phyloP scores from a whole-genome alignment of 139 green algal genomes.

The Ostreobium quekettii region DNA sequence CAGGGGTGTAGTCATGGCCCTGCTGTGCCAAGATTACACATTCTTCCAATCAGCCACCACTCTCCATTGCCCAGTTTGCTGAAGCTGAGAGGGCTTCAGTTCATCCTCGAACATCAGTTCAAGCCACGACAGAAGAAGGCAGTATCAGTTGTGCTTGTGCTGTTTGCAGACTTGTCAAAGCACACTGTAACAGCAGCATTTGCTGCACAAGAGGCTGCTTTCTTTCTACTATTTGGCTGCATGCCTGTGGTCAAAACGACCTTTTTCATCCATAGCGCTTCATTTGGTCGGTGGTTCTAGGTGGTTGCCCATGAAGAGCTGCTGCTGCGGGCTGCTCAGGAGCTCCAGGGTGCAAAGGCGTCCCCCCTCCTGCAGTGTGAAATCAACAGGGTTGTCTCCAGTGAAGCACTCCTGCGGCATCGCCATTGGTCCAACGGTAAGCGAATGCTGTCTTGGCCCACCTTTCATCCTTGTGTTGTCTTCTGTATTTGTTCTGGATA shows the following conservation, averaged over 20 bases:
- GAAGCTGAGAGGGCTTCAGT: no score
- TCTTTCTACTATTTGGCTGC: neutral
- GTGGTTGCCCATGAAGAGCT: neutral
- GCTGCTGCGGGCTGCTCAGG: neutral
- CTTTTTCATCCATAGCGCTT: neutral
- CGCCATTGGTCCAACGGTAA: neutral
- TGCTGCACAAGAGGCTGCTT: neutral
- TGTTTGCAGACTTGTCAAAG: no score
- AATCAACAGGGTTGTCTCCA: neutral
- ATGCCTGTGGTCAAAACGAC: no score
- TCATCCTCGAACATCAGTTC: neutral
- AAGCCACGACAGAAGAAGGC: neutral
- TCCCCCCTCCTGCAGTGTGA: neutral
- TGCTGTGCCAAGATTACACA: no score
- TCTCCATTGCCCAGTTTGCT: no score
- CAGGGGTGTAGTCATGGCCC: no score
- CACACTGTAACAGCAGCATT: no score
- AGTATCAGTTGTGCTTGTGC: neutral
- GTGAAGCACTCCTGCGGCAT: neutral
- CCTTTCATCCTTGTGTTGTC: no score
- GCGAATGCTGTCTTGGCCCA: no score
- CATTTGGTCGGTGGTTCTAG: neutral
- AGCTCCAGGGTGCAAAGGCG: neutral
- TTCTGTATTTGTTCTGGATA: no score
- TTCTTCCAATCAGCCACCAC: no score